phyloP scores from a whole-genome alignment of 169 alveolate species.

The Cryptosporidium meleagridis region DNA sequence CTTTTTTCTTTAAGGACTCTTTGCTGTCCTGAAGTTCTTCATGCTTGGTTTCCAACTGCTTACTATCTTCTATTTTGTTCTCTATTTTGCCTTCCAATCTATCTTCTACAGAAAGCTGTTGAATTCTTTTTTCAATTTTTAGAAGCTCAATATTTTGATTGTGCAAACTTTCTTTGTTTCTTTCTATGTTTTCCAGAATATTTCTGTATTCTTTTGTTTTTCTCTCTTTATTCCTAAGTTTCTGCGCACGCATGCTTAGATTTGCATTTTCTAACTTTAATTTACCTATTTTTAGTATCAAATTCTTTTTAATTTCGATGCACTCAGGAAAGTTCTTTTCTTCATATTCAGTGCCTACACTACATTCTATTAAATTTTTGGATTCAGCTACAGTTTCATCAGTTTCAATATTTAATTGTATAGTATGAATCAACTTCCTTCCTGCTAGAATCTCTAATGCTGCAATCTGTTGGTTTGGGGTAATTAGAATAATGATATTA shows the following conservation, averaged over 20 bases:
- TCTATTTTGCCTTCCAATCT: neutral
- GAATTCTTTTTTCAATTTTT: conserved; percentile 34
- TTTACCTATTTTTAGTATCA: conserved; percentile 31
- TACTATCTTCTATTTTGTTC: neutral
- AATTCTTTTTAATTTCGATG: conserved; percentile 13
- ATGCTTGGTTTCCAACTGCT: neutral
- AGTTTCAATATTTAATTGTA: neutral
- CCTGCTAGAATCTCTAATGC: conserved; percentile 42
- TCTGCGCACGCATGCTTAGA: conserved; percentile 16
- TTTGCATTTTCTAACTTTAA: conserved; percentile 53
- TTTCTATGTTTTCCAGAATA: conserved; percentile 29
- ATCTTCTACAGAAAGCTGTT: conserved; percentile 38
- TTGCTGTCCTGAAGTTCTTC: neutral
- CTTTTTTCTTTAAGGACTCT: neutral
- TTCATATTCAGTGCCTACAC: neutral
- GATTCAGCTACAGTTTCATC: conserved; percentile 2
- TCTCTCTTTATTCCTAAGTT: conserved; percentile 5
- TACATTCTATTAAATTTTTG: conserved; percentile 11
- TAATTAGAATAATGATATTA: neutral
- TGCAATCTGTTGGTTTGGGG: conserved; percentile 20
- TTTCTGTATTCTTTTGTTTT: conserved; percentile 22
- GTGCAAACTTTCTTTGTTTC: conserved; percentile 9
- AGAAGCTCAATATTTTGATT: conserved; percentile 11
- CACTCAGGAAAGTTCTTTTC: conserved; percentile 13
- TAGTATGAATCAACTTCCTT: conserved; percentile 3